Percentiles rank a stretch among this genome's conserved stretches.
phyloP scores from a whole-genome alignment of 495 filamentous ascomycete species.

The Penicillium maclennaniae region DNA sequence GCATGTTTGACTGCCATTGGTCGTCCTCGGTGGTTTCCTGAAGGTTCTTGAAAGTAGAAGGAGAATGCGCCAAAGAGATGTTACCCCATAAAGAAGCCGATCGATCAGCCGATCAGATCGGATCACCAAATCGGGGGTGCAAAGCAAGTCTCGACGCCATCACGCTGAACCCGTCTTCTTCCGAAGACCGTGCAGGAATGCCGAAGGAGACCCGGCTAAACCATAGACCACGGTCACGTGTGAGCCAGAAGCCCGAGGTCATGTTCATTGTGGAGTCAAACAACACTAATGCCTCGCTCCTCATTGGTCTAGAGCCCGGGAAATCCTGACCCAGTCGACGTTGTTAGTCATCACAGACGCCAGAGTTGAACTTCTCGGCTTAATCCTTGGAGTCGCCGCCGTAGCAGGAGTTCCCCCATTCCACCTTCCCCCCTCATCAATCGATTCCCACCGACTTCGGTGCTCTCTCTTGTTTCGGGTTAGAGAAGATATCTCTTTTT shows the following conservation, averaged over 20 bases:
- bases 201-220: background rate
- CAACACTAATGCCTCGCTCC: background rate
- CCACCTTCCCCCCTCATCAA: slow-evolving; percentile 24
- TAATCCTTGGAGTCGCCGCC: slow-evolving; percentile 19
- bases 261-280: background rate
- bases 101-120: background rate
- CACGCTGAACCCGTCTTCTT: background rate
- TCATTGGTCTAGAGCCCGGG: background rate
- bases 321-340: background rate
- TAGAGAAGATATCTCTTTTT: slow-evolving; percentile 30
- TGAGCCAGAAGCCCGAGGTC: background rate
- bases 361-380: slow-evolving; percentile 18
- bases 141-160: background rate
- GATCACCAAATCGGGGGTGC: background rate
- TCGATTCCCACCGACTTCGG: slow-evolving; percentile 20
- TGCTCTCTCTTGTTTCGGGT: slow-evolving; percentile 24
- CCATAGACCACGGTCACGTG: background rate
- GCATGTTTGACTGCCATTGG: too few species aligned
- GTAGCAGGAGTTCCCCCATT: slow-evolving; percentile 22
- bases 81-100: background rate
- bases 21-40: too few species aligned
- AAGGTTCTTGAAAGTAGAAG: too few species aligned
- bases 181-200: background rate
- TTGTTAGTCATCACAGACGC: slow-evolving; percentile 39
- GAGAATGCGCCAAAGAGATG: too few species aligned